Base-by-base conservation (phyloP, 2,329 filamentous ascomycete genomes). In the Didymella arachidicola region DNA sequence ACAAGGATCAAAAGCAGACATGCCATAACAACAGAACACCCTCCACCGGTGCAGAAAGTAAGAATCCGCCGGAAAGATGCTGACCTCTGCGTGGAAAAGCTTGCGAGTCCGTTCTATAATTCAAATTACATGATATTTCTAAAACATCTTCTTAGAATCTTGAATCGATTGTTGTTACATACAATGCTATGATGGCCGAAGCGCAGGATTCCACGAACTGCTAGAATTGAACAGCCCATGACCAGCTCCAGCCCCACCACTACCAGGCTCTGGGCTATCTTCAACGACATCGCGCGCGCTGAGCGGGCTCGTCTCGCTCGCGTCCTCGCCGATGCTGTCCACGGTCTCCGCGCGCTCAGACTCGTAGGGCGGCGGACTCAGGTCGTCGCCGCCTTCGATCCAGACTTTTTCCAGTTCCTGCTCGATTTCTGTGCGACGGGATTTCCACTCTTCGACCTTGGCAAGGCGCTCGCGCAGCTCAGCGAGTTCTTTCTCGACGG, bases 401-500 rank as follows among this genome's bases (percentile, higher is more conserved):
- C 86, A 88, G 5, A 89, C 87, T 63, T 82, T 82, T 41, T 78
- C 87, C 58, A 99, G 80, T 79, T 99, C 94, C 42, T 79, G 79
- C 70, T 98, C 93, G 69, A 99, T 96, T 75, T 93, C 90, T 49
- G 87, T 84, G 34, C 87, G 86, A 49, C 95, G 84, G 64, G 80
- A 79, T 81, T 94, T 92, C 92, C 92, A 96, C 68, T 88, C 84
- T 53, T 94, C 90, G 0, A 98, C 94, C 77, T 92, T 89, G 11
- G 87, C 84, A 7, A 99, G 80, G 25, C 90, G 84, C 75, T 94
- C 92, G 29, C 89, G 87, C 42, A 99, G 83, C 65, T 97, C 92
- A 48, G 90, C 86, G 16, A 98, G 81, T 77, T 99, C 95, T 74
- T 91, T 92, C 79, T 97, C 93, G 7, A 97, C 93, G 22, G 91